Evolutionary conservation across 2,329 filamentous ascomycete genomes (phyloP), one percentile per base, ranked within the genome.

Genomic region (Cercospora nicotianae): DNA sequence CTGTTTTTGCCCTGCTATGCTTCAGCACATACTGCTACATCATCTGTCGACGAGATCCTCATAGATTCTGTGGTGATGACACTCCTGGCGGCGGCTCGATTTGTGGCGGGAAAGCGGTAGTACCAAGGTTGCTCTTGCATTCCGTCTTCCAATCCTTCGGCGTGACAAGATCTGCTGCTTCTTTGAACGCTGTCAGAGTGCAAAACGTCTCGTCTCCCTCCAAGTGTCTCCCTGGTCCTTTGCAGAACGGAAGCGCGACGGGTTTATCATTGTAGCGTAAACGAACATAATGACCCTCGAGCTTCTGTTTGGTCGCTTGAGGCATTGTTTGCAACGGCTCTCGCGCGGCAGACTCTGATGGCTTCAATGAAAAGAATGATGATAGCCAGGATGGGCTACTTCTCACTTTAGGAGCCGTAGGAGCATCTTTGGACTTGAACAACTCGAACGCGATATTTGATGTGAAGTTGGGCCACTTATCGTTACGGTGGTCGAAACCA

Each of bases 401-500:
- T 58, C 65, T 20, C 64, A 62, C 30, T 51, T 62, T 12, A 18
- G 67, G 18, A 20, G 76, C 51, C n/a, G 75, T 64, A 23, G 72
- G 60, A n/a, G 77, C 66, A 20, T 75, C 63, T 60, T 73, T 77
- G 72, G 87, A 85, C 48, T 86, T 88, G 83, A 98, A 97, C 69
- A 98, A 85, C 80, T 99, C 95, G 64, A 99, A 84, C 33, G 95
- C 94, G 71, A 99, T 86, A 75, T 96, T 93, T 73, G 91, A 94
- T 0, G 94, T 97, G 76, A 94, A 99, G 0, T 93, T 94, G 0
- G 95, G 95, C 95, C 95, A 99, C 39, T 86, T 85, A 68, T 84
- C 80, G 59, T 86, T 87, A 20, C 82, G 82, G n/a, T 73, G 65
- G 51, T 91, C 84, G 77, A 92, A 95, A 2, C 91, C 91, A 2